phyloP scores from a whole-genome alignment of 208 protist genomes.

The Crithidia expoeki region DNA sequence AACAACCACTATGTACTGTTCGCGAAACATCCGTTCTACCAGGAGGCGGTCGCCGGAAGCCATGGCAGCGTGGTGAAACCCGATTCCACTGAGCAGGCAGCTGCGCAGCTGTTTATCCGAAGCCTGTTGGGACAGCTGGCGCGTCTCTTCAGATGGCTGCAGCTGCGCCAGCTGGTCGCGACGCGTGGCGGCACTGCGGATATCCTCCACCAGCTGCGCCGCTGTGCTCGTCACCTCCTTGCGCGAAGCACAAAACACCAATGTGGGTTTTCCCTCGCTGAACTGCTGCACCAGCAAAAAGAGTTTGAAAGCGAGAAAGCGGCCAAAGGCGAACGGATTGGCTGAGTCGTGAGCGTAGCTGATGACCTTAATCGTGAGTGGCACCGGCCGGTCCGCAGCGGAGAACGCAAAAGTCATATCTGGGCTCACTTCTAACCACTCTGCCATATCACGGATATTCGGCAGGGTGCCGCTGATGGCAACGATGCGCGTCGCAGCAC shows the following conservation, averaged over 20 bases:
- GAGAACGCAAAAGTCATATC: conserved; percentile 69
- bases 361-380: conserved; percentile 74
- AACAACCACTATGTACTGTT: conserved; percentile 83
- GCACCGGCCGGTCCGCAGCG: conserved; percentile 75
- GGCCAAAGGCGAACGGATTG: conserved; percentile 92
- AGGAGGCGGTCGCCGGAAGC: conserved; percentile 64
- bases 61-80: conserved; percentile 91
- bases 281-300: conserved; percentile 75
- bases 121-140: conserved; percentile 33
- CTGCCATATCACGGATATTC: conserved; percentile 89
- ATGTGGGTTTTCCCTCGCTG: conserved; percentile 72
- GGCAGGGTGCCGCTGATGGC: conserved; percentile 93
- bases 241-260: conserved; percentile 92
- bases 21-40: conserved; percentile 89
- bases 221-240: conserved; percentile 77
- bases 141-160: conserved; percentile 44
- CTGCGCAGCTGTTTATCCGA: conserved; percentile 77
- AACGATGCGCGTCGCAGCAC: conserved; percentile 69
- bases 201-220: conserved; percentile 55
- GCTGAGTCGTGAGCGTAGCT: conserved; percentile 66
- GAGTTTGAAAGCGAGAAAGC: conserved; percentile 91
- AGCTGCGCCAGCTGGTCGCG: conserved; percentile 38
- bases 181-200: conserved; percentile 44
- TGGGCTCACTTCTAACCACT: conserved; percentile 80
- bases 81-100: conserved; percentile 75